Conservation (phyloP, 148 eudicot genomes). For the Hydrangea macrophylla region DNA sequence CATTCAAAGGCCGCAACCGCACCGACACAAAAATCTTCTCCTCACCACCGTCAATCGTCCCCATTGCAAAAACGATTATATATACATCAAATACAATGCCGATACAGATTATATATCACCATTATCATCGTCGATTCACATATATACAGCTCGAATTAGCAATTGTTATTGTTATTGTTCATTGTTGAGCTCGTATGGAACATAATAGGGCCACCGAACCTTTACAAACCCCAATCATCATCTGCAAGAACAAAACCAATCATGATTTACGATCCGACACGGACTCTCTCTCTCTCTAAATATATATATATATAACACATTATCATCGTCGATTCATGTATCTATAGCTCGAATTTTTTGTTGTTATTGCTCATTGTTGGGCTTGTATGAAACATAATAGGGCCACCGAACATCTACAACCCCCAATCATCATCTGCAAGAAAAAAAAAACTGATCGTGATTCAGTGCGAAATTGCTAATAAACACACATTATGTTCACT, state of each 20-base stretch:
- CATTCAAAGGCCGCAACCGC: conserved; percentile 86
- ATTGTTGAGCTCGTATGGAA: conserved; percentile 4
- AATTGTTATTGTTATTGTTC: not conserved
- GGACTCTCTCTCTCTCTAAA: no score
- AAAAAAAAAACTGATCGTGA: conserved; percentile 8
- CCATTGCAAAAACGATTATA: conserved; percentile 21
- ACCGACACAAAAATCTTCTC: conserved; percentile 87
- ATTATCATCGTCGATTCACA: conserved; percentile 1
- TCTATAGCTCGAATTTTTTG: not conserved
- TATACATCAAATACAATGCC: not conserved
- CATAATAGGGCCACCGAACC: conserved; percentile 9
- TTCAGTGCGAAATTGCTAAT: conserved; percentile 10
- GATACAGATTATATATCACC: not conserved
- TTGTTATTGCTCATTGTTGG: conserved; percentile 2
- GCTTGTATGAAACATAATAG: conserved; percentile 11
- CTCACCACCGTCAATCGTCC: conserved; percentile 33
- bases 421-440: conserved; percentile 11
- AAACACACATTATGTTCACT: conserved; percentile 1
- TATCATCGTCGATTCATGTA: conserved; percentile 4
- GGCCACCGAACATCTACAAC: not conserved
- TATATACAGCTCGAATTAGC: conserved; percentile 3
- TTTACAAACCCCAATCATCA: conserved; percentile 4
- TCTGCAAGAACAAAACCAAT: conserved; percentile 13
- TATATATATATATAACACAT: not conserved
- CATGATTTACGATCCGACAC: no score